Conservation (phyloP, 2,329 filamentous ascomycete species). For the Neocatenulostroma microsporum region DNA sequence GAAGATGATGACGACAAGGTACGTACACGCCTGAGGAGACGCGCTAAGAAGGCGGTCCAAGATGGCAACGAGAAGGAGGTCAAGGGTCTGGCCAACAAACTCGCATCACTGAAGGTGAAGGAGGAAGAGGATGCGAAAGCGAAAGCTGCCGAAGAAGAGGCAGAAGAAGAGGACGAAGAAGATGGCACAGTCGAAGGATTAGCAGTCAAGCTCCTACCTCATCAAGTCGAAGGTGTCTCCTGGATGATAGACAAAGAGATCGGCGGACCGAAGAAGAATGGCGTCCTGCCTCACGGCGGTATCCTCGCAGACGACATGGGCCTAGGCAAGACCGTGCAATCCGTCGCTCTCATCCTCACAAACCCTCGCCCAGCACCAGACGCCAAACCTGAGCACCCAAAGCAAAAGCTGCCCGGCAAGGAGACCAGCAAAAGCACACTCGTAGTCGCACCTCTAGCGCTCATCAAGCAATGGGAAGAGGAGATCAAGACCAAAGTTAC, state of each 20-base stretch:
- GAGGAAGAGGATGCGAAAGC: constrained; percentile 45
- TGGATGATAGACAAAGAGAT: constrained; percentile 96
- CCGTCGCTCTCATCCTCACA: constrained; percentile 76
- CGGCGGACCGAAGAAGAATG: constrained; percentile 72
- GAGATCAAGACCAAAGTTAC: constrained; percentile 81
- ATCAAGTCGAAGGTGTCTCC: constrained; percentile 85
- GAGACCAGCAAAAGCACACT: constrained; percentile 71
- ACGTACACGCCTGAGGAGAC: constrained; percentile 37
- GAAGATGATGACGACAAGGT: constrained; percentile 60
- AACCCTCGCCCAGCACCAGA: constrained; percentile 56
- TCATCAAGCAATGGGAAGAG: constrained; percentile 95
- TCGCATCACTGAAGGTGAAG: constrained; percentile 40
- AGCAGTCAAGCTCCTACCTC: constrained; percentile 78
- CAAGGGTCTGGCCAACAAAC: constrained; percentile 37
- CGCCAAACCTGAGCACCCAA: constrained; percentile 44
- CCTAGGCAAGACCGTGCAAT: constrained; percentile 91
- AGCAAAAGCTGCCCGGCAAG: constrained; percentile 59
- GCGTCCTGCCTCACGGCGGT: constrained; percentile 75
- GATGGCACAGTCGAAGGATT: constrained; percentile 69
- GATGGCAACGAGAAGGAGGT: constrained; percentile 28
- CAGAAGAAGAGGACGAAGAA: constrained; percentile 43
- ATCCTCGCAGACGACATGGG: constrained; percentile 98
- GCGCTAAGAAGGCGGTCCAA: constrained; percentile 36
- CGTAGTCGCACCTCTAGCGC: constrained; percentile 82
- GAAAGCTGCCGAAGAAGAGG: constrained; percentile 34